Percentiles rank a stretch among this genome's conserved stretches.
These are phyloP conservation scores for Berkeleyomyces basicola DNA, from an alignment of 2,329 filamentous ascomycete genomes.

Conservation along the genomic window DNA sequence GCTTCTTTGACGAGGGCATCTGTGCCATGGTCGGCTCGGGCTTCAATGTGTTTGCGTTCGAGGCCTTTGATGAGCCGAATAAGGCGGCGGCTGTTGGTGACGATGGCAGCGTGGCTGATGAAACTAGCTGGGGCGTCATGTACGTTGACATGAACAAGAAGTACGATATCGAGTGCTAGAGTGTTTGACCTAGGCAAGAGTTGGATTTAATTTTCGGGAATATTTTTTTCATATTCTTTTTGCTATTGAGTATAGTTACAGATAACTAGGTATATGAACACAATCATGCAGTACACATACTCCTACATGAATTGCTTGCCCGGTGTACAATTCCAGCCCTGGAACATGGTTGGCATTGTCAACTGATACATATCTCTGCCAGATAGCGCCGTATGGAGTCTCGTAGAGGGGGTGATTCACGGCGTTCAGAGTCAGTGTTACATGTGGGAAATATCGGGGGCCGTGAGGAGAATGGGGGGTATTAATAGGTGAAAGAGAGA, in stretches of 20 bases:
- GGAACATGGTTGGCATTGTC: too few species aligned
- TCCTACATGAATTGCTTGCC: background rate
- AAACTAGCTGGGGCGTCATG: slow-evolving; percentile 56
- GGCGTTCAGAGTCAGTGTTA: too few species aligned
- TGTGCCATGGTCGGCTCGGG: slow-evolving; percentile 49
- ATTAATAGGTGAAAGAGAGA: too few species aligned
- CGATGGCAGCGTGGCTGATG: slow-evolving; percentile 42
- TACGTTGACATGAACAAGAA: slow-evolving; percentile 40
- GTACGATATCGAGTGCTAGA: slow-evolving; percentile 24
- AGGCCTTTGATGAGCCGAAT: slow-evolving; percentile 58
- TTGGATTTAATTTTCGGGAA: background rate
- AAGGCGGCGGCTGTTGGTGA: slow-evolving; percentile 48
- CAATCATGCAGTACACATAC: background rate
- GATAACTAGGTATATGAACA: background rate
- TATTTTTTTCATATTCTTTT: background rate
- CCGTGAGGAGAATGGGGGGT: too few species aligned
- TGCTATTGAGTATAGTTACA: background rate
- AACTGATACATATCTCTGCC: too few species aligned
- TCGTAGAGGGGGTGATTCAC: too few species aligned
- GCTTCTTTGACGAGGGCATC: slow-evolving; percentile 44
- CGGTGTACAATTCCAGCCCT: too few species aligned
- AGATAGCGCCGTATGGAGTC: too few species aligned
- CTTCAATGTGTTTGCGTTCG: slow-evolving; percentile 55
- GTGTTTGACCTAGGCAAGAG: background rate
- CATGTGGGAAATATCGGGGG: too few species aligned